Conservation (phyloP, 768 basidiomycete genomes). For the Auriscalpium orientale region DNA sequence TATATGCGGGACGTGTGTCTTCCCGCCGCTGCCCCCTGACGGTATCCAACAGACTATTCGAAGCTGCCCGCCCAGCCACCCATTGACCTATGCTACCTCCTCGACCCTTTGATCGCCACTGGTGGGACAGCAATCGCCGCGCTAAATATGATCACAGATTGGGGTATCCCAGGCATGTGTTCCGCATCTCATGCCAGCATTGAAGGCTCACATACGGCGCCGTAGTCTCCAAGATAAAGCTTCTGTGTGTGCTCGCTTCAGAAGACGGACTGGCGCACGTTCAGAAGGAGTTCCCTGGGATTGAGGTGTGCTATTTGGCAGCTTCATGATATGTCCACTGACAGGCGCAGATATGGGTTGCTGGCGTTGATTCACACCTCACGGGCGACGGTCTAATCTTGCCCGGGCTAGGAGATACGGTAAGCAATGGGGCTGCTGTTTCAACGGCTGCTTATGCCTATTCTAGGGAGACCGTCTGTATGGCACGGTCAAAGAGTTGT, state of each 20-base stretch:
- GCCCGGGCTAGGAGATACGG: conserved; percentile 90
- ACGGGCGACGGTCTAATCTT: conserved; percentile 71
- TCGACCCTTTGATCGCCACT: conserved; percentile 92
- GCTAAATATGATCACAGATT: conserved; percentile 75
- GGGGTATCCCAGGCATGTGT: conserved; percentile 63
- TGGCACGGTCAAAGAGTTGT: conserved; percentile 39
- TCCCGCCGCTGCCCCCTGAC: background rate
- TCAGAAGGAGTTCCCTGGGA: conserved; percentile 57
- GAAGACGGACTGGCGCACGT: conserved; percentile 65
- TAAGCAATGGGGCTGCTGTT: conserved; percentile 29
- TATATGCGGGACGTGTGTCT: conserved; percentile 24
- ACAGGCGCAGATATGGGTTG: conserved; percentile 68
- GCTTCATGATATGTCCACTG: background rate
- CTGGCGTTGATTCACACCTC: conserved; percentile 67
- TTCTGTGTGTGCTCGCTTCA: conserved; percentile 77
- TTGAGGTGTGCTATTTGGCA: conserved; percentile 50
- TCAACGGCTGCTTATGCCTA: background rate
- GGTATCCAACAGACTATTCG: conserved; percentile 63
- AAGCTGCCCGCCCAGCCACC: conserved; percentile 73
- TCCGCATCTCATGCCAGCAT: background rate
- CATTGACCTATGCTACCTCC: conserved; percentile 77
- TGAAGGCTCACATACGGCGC: background rate
- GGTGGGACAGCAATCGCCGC: conserved; percentile 90
- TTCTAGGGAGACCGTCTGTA: conserved; percentile 77
- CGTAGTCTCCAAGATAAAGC: conserved; percentile 64